Evolutionary conservation across 2,329 filamentous ascomycete species (phyloP).

Genomic region (Escovopsis weberi): DNA sequence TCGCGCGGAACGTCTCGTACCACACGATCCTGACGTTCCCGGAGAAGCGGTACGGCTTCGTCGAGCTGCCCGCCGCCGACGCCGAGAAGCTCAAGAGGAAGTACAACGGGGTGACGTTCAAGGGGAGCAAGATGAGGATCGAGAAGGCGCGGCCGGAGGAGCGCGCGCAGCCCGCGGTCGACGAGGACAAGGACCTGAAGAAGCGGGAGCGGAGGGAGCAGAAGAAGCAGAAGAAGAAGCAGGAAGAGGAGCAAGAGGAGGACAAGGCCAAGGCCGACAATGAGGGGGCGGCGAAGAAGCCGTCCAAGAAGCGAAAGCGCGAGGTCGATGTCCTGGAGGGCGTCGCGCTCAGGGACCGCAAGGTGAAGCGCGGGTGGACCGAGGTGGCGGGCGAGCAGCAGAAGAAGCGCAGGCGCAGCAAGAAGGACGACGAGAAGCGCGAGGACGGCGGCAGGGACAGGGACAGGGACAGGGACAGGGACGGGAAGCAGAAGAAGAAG

Average conservation of each 20-base stretch:
- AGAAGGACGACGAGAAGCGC: conserved; percentile 30
- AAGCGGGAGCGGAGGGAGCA: conserved; percentile 18
- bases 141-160: conserved; percentile 58
- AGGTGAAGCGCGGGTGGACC: conserved; percentile 83
- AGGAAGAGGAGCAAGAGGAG: conserved; percentile 11
- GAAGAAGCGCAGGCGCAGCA: conserved; percentile 21
- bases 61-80: conserved; percentile 67
- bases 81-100: conserved; percentile 88
- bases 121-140: conserved; percentile 71
- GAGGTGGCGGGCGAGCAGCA: conserved; percentile 42
- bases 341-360: conserved; percentile 57
- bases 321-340: conserved; percentile 43
- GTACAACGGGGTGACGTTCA: conserved; percentile 72
- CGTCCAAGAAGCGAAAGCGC: conserved; percentile 34
- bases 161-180: conserved; percentile 19
- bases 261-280: conserved; percentile 21
- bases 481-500: conserved; percentile 37
- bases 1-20: conserved; percentile 72
- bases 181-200: conserved; percentile 17
- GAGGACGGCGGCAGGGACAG: conserved; percentile 37
- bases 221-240: conserved; percentile 17
- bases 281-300: conserved; percentile 16
- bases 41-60: conserved; percentile 78
- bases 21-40: conserved; percentile 78
- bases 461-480: conserved; percentile 37